Percentiles rank a stretch among this genome's conserved stretches.
Conservation (phyloP, 768 basidiomycete genomes). For the Mrakia blollopis region DNA sequence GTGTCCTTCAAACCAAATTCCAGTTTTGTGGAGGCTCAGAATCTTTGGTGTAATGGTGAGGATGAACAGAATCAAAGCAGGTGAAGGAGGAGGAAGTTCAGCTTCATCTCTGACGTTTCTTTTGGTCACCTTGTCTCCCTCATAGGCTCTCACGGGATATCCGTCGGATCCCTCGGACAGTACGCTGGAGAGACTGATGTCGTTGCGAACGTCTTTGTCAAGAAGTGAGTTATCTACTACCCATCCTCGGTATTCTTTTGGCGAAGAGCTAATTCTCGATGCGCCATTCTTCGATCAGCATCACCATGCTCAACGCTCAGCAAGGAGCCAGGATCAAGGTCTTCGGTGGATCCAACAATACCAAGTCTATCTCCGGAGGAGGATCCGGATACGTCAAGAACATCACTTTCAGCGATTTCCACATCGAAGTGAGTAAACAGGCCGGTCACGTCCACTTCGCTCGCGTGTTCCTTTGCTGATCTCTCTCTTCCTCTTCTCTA, state of each 20-base stretch:
- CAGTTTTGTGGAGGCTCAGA: slow-evolving; percentile 57
- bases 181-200: slow-evolving; percentile 50
- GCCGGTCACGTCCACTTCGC: no score
- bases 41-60: slow-evolving; percentile 53
- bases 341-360: slow-evolving; percentile 59
- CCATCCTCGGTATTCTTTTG: no score
- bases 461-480: no score
- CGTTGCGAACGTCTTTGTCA: slow-evolving; percentile 57
- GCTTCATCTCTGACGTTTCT: no score
- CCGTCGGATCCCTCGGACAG: slow-evolving; percentile 59
- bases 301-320: slow-evolving; percentile 59
- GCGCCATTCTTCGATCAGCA: slow-evolving; percentile 25
- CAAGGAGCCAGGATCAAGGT: slow-evolving; percentile 68
- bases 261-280: no score
- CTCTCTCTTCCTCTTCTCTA: no score
- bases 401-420: slow-evolving; percentile 45
- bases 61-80: no score
- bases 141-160: slow-evolving; percentile 55
- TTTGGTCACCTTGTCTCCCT: background rate
- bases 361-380: slow-evolving; percentile 54
- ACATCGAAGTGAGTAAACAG: slow-evolving; percentile 40
- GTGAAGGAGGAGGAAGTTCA: no score
- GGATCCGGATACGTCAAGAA: slow-evolving; percentile 49
- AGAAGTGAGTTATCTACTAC: slow-evolving; percentile 51
- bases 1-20: slow-evolving; percentile 56